Evolutionary conservation across 495 filamentous ascomycete genomes (phyloP).

Genomic region (Trichoderma erinaceum): DNA sequence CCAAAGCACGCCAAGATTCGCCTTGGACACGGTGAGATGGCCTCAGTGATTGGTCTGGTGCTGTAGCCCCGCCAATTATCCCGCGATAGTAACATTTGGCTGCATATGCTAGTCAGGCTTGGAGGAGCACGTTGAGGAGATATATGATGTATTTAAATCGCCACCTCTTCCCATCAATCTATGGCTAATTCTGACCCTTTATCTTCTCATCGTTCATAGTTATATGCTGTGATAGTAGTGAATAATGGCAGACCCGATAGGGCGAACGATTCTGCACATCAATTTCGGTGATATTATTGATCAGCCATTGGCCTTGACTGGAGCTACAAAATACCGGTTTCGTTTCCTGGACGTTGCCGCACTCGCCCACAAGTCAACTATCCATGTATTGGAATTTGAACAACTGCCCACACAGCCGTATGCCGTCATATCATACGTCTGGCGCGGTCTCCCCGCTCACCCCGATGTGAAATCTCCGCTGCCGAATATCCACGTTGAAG

Average conservation of each 20-base stretch:
- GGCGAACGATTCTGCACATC: not conserved
- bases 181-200: not conserved
- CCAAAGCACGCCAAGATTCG: not conserved
- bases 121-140: not conserved
- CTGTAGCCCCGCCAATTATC: not conserved
- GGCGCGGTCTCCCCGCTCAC: not conserved
- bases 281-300: not conserved
- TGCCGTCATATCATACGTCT: slow-evolving; percentile 5
- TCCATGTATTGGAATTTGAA: not conserved
- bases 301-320: not conserved
- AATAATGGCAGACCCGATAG: not conserved
- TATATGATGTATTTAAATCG: too few species aligned
- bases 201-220: not conserved
- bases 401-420: not conserved
- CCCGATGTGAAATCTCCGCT: not conserved
- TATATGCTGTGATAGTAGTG: not conserved
- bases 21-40: not conserved
- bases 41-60: slow-evolving; percentile 1
- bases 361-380: not conserved
- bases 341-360: not conserved
- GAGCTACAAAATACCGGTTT: not conserved
- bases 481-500: not conserved
- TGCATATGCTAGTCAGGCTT: not conserved
- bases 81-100: not conserved
- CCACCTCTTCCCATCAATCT: not conserved